Evolutionary conservation across 1,284 basidiomycete species (phyloP), one percentile per base, ranked within the genome.

Genomic region (Tremellales sp.): DNA sequence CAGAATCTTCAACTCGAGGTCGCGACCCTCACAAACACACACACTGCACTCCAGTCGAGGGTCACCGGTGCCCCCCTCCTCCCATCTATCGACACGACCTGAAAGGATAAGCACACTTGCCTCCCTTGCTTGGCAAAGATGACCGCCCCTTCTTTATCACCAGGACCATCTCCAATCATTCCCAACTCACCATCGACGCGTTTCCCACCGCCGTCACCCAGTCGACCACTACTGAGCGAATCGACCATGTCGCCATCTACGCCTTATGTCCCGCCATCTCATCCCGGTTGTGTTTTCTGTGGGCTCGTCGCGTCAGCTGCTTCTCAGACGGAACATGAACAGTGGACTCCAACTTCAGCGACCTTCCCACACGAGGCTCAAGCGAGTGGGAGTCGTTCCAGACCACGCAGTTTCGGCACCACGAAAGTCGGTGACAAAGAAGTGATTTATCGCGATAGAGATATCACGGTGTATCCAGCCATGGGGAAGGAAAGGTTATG

Each of bases 401-500:
- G n/a, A n/a, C n/a, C n/a, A n/a, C n/a, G n/a, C n/a, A n/a, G n/a
- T n/a, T n/a, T n/a, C 8, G 31, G 41, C n/a, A 33, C 25, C 3
- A 15, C 42, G 23, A 50, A 51, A 12, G 59, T 61, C n/a, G 54
- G 49, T 6, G 62, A 62, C 3, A 58, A 61, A 50, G 62, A 65
- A 19, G 58, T 68, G 22, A 48, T 72, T 22, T 65, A 62, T 52
- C 52, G 56, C 24, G 70, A 72, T 45, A 43, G 53, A n/a, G 58
- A 68, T 24, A 54, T 72, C 17, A 69, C 67, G 1, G 46, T 68
- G 19, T 68, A 62, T 41, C 51, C 53, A 13, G 68, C 70, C 5
- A 54, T 55, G 19, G 67, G 64, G 4, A 69, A 67, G 44, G 68
- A 70, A 46, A 48, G 62, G 15, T 43, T 72, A 35, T 61, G 63